phyloP scores from a whole-genome alignment of 1,139 yeast genomes.

The Scheffersomyces quercinus region DNA sequence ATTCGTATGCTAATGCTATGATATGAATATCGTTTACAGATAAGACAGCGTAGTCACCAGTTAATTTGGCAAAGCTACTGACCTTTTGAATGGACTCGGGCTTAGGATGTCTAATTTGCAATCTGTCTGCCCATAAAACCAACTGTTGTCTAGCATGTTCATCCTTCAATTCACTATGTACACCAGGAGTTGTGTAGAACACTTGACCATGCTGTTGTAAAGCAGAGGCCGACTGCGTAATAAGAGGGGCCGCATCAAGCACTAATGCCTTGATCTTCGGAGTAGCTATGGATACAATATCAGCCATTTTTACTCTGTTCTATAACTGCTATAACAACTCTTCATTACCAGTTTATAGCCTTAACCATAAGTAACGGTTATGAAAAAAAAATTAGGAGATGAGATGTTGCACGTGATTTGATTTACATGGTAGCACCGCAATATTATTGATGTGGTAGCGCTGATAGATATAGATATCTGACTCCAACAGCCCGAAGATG shows the following conservation, averaged over 20 bases:
- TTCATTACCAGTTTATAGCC: no score
- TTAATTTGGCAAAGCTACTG: conserved; percentile 72
- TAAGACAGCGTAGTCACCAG: conserved; percentile 89
- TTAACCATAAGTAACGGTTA: no score
- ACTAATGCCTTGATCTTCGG: conserved; percentile 55
- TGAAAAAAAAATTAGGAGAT: conserved; percentile 4
- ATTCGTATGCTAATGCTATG: conserved; percentile 85
- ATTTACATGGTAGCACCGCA: no score
- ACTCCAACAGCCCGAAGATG: no score
- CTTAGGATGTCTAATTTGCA: conserved; percentile 74
- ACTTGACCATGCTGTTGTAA: conserved; percentile 66
- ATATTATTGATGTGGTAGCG: no score
- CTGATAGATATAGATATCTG: no score
- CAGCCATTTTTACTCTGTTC: neutral
- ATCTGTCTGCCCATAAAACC: conserved; percentile 69
- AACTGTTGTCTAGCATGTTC: conserved; percentile 80
- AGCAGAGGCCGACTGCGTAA: conserved; percentile 79
- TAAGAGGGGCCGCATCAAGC: conserved; percentile 92
- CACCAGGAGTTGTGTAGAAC: conserved; percentile 91
- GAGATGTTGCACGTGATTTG: conserved; percentile 3
- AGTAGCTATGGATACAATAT: neutral
- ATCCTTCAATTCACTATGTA: conserved; percentile 81
- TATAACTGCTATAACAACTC: no score
- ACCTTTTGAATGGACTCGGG: conserved; percentile 64
- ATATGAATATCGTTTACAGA: conserved; percentile 91